Evolutionary conservation across 2,329 filamentous ascomycete genomes (phyloP).

Genomic region (Fusarium nurragi): DNA sequence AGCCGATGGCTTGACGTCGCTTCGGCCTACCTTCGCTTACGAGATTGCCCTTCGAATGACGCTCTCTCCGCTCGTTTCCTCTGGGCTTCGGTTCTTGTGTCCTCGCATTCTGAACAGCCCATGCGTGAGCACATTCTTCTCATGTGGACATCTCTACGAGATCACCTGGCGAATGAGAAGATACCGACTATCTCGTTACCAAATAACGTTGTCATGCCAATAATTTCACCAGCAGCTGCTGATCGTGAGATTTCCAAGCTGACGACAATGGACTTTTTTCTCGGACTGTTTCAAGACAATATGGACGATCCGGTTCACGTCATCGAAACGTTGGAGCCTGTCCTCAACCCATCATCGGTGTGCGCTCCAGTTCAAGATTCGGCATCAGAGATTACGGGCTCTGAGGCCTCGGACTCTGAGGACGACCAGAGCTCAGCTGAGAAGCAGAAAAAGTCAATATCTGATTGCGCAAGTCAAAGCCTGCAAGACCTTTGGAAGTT

Average conservation of each 20-base stretch:
- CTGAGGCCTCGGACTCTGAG: constrained; percentile 20
- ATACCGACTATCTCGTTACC: constrained; percentile 67
- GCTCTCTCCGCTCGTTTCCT: constrained; percentile 62
- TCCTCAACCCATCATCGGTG: constrained; percentile 78
- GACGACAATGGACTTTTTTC: constrained; percentile 96
- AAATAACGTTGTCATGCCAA: constrained; percentile 90
- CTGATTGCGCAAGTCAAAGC: constrained; percentile 63
- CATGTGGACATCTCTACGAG: constrained; percentile 67
- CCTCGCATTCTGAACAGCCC: constrained; percentile 62
- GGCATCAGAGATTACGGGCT: background rate
- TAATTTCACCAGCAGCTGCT: constrained; percentile 82
- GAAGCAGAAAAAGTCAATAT: constrained; percentile 52
- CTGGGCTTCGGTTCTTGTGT: constrained; percentile 65
- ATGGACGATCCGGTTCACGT: constrained; percentile 82
- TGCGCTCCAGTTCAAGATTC: constrained; percentile 46
- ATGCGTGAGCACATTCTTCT: constrained; percentile 65
- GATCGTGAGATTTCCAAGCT: constrained; percentile 92
- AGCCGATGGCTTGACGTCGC: constrained; percentile 63
- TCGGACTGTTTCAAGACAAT: constrained; percentile 86
- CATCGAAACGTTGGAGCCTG: constrained; percentile 91
- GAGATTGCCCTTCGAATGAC: constrained; percentile 49
- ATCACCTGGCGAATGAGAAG: constrained; percentile 56
- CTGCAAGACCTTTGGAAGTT: constrained; percentile 87
- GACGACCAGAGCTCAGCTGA: constrained; percentile 24
- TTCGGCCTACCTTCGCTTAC: constrained; percentile 55